Percentiles rank a stretch among this genome's conserved stretches.
These are phyloP conservation scores for Dioscorea zingiberensis DNA, from an alignment of 106 monocot species.

Conservation along the genomic window DNA sequence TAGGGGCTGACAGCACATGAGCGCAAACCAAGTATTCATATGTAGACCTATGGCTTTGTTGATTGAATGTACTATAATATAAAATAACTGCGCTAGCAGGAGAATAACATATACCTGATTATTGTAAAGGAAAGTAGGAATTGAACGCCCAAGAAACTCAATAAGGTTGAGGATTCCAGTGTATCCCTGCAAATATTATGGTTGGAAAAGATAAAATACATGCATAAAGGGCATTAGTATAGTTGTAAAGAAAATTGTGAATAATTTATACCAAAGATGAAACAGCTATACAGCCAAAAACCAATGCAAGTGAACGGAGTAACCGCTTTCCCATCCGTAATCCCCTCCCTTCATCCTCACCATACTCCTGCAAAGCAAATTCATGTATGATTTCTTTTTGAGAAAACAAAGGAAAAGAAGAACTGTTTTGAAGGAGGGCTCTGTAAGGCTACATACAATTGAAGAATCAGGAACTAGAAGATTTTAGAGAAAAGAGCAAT, in stretches of 20 bases:
- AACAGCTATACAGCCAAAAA: constrained; percentile 80
- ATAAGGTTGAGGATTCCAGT: constrained; percentile 75
- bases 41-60: too few species aligned
- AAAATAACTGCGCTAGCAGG: too few species aligned
- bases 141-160: constrained; percentile 50
- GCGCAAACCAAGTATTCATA: too few species aligned
- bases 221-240: too few species aligned
- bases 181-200: constrained; percentile 44
- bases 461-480: too few species aligned
- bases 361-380: constrained; percentile 53
- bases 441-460: too few species aligned
- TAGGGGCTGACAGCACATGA: too few species aligned
- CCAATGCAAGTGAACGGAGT: constrained; percentile 70
- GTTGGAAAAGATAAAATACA: too few species aligned
- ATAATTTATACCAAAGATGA: constrained; percentile 53
- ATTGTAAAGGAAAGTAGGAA: constrained; percentile 70
- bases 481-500: background rate
- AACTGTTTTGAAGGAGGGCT: too few species aligned
- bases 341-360: constrained; percentile 82
- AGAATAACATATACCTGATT: constrained; percentile 53
- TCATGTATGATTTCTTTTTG: background rate
- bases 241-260: too few species aligned
- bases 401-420: too few species aligned
- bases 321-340: constrained; percentile 91
- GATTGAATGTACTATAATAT: too few species aligned